These are phyloP conservation scores for Fusarium sp. DNA, from an alignment of 2,329 filamentous ascomycete species.

Conservation along the genomic window DNA sequence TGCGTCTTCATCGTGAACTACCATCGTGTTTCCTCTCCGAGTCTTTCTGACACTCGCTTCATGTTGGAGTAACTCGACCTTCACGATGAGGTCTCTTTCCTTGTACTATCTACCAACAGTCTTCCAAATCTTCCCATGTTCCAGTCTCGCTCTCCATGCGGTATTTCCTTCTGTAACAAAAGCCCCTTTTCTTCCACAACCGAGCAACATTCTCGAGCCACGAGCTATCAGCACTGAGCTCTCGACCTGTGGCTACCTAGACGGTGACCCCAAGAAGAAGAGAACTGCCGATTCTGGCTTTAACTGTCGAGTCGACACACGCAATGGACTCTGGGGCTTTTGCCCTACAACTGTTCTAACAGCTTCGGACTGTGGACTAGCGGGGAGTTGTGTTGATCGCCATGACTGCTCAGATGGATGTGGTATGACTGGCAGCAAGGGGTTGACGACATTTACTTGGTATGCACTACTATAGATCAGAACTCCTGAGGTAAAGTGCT, in stretches of 20 bases:
- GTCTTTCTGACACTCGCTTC: too few relatives aligned
- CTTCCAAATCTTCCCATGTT: background rate
- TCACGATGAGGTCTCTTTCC: background rate
- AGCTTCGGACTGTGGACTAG: conserved; percentile 53
- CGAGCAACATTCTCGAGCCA: background rate
- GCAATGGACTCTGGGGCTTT: conserved; percentile 52
- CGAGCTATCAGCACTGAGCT: conserved; percentile 32
- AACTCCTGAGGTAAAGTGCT: background rate
- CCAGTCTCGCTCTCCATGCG: background rate
- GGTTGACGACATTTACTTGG: conserved; percentile 51
- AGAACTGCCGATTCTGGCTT: conserved; percentile 49
- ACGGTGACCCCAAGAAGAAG: conserved; percentile 45
- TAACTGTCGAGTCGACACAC: conserved; percentile 50
- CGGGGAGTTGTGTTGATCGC: conserved; percentile 49
- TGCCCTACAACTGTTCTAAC: conserved; percentile 50
- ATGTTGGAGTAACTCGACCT: background rate
- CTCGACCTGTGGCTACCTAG: conserved; percentile 46
- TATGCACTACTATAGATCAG: conserved; percentile 17
- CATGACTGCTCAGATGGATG: conserved; percentile 48
- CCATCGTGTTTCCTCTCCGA: background rate
- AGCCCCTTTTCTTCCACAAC: background rate
- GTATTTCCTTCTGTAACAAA: background rate
- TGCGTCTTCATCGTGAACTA: background rate
- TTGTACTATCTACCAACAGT: background rate
- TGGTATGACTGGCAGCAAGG: conserved; percentile 35